A percentile compares a stretch with the other conserved stretches of the same genome.
Evolutionary conservation across 352 stramenopile genomes (phyloP).

Genomic region (Peronospora destructor): DNA sequence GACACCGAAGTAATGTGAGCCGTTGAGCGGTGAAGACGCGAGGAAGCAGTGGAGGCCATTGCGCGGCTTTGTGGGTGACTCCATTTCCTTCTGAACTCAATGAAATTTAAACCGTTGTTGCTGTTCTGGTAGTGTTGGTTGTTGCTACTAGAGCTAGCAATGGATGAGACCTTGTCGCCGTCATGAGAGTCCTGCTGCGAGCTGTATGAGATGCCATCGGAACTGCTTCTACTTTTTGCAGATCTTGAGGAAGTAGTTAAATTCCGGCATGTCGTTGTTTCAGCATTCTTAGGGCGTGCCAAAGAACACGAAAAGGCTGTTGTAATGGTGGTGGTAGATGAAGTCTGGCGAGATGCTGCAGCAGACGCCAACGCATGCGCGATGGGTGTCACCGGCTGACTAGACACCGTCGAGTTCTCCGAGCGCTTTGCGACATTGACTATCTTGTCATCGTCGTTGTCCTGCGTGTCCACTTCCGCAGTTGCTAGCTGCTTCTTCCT

Average conservation of each 20-base stretch:
- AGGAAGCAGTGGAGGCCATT: slow-evolving; percentile 25
- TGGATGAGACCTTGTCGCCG: slow-evolving; percentile 25
- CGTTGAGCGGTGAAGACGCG: slow-evolving; percentile 30
- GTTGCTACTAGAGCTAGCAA: slow-evolving; percentile 23
- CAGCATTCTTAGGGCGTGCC: slow-evolving; percentile 43
- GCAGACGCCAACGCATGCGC: neutral
- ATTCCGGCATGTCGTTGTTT: slow-evolving; percentile 16
- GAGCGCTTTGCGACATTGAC: slow-evolving; percentile 37
- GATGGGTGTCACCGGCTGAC: neutral
- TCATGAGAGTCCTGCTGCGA: slow-evolving; percentile 25
- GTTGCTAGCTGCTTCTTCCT: slow-evolving; percentile 4
- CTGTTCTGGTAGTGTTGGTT: slow-evolving; percentile 38
- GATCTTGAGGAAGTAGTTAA: slow-evolving; percentile 5
- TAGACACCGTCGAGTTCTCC: slow-evolving; percentile 13
- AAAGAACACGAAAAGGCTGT: slow-evolving; percentile 24
- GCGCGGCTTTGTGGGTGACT: slow-evolving; percentile 32
- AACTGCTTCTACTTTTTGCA: slow-evolving; percentile 10
- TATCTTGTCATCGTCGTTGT: slow-evolving; percentile 21
- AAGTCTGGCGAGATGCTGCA: slow-evolving; percentile 16
- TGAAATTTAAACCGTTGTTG: slow-evolving; percentile 26
- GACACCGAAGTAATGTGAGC: slow-evolving; percentile 32
- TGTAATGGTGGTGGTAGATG: slow-evolving; percentile 7
- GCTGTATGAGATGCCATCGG: slow-evolving; percentile 14
- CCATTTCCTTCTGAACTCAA: slow-evolving; percentile 41
- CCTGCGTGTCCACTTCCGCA: slow-evolving; percentile 11